Base-by-base conservation (phyloP, 2,329 filamentous ascomycete species). In the Arthrobotrys megalospora region DNA sequence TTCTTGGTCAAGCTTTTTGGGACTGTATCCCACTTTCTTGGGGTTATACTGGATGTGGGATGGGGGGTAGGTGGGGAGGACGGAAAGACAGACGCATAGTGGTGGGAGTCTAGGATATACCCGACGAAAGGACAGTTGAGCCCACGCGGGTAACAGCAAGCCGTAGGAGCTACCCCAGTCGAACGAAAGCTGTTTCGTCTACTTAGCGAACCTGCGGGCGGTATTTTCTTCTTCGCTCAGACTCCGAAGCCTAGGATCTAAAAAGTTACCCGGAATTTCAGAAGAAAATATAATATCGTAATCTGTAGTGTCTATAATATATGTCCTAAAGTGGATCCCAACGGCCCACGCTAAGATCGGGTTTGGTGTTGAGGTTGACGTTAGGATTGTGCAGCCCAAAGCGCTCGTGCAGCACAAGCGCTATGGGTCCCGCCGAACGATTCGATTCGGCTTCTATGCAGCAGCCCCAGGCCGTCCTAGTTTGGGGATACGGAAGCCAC, bases 41-140 rank as follows among this genome's bases (percentile, higher is more conserved):
- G 43, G 34, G 36, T 62, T 50, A 60, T 34, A 10, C 55, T 19
- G 16, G 36, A 60, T 60, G 19, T 16, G 36, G 55, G 55, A 60
- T n/a, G 55, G 55, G 55, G 55, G 34, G n/a, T 28, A 60, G 14
- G 55, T 28, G 55, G 55, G 34, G 55, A 43, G 55, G 19, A 47
- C 19, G 55, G 43, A 63, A 12, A 58, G 58, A 38, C 41, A 60
- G 69, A 72, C 68, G 68, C 68, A 72, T 72, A 34, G 48, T 43
- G 53, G 48, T 48, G 16, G 45, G 47, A 36, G 53, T 32, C 58
- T 58, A 38, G 60, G 48, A 38, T 48, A n/a, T 64, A 73, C 28
- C 69, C 69, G 69, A 73, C 21, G 24, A 58, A 50, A 58, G 60
- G 69, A 58, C 50, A 73, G 69, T 73, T 73, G 69, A 73, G 69